These are phyloP conservation scores for Pulveroboletus sp. DNA, from an alignment of 768 basidiomycete species.

Conservation along the genomic window DNA sequence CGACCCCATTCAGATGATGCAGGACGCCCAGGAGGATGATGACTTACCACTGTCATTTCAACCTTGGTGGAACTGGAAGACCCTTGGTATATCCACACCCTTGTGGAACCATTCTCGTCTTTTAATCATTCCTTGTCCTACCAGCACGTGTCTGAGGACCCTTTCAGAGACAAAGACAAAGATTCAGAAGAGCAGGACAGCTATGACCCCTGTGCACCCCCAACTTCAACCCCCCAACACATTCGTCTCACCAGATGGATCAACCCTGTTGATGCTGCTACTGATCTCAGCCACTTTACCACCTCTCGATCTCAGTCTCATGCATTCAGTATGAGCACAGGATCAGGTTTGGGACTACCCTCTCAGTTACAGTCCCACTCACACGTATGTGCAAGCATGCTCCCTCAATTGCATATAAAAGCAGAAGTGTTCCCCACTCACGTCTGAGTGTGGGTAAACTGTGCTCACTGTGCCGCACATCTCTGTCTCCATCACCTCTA, in stretches of 20 bases:
- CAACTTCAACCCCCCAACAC: slow-evolving; percentile 21
- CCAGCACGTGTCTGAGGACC: too few species aligned
- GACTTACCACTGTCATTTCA: slow-evolving; percentile 23
- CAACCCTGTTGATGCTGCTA: slow-evolving; percentile 46
- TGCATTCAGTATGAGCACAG: neutral
- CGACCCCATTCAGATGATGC: slow-evolving; percentile 24
- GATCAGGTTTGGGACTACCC: neutral
- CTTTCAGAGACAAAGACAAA: neutral
- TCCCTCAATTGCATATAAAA: neutral
- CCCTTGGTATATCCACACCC: slow-evolving; percentile 11
- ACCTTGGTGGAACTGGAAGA: slow-evolving; percentile 47
- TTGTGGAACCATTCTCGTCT: too few species aligned
- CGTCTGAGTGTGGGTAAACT: neutral
- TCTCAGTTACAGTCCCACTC: neutral
- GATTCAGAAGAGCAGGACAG: slow-evolving; percentile 8
- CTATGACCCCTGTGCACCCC: slow-evolving; percentile 15
- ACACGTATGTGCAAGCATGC: neutral
- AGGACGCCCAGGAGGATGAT: slow-evolving; percentile 29
- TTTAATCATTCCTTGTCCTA: too few species aligned
- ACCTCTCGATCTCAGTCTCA: slow-evolving; percentile 20
- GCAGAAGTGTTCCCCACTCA: neutral
- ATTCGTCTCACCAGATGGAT: slow-evolving; percentile 56
- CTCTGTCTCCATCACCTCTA: neutral
- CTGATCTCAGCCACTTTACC: slow-evolving; percentile 50
- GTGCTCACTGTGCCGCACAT: neutral